These are phyloP conservation scores for Trichoderma breve DNA, from an alignment of 2,329 filamentous ascomycete species.

Conservation along the genomic window DNA sequence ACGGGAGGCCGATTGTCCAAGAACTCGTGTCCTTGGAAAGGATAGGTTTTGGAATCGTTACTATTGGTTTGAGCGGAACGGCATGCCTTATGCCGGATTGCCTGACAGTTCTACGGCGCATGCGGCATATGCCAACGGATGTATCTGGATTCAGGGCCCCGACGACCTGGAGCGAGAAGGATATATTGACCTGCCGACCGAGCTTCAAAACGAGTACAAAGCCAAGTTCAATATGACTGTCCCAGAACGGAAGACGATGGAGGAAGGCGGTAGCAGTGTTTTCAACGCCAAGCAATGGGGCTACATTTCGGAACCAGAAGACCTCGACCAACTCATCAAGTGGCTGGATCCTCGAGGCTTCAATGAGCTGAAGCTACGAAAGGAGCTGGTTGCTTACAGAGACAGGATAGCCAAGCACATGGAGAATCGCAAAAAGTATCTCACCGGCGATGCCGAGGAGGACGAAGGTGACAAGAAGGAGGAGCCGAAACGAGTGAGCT, in stretches of 20 bases:
- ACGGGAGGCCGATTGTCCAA: slow-evolving; percentile 87
- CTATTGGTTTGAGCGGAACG: slow-evolving; percentile 98
- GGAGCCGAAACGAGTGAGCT: slow-evolving; percentile 45
- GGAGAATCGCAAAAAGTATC: slow-evolving; percentile 73
- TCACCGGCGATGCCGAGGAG: slow-evolving; percentile 39
- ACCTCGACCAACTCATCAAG: slow-evolving; percentile 73
- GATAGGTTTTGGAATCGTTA: slow-evolving; percentile 98
- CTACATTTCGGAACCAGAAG: slow-evolving; percentile 78
- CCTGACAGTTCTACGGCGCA: slow-evolving; percentile 83
- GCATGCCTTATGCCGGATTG: slow-evolving; percentile 90
- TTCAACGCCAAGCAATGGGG: slow-evolving; percentile 81
- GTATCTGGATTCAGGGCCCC: slow-evolving; percentile 94
- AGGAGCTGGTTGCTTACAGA: slow-evolving; percentile 76
- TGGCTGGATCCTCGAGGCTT: slow-evolving; percentile 88
- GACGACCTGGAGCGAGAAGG: slow-evolving; percentile 83
- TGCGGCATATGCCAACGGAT: slow-evolving; percentile 88
- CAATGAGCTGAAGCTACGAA: slow-evolving; percentile 82
- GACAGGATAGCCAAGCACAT: slow-evolving; percentile 77
- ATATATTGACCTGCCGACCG: slow-evolving; percentile 74
- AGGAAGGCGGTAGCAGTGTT: slow-evolving; percentile 81
- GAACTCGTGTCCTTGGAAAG: slow-evolving; percentile 84
- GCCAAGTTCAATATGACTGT: slow-evolving; percentile 78
- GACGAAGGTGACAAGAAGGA: slow-evolving; percentile 42
- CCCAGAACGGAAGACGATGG: slow-evolving; percentile 76
- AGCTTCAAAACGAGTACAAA: slow-evolving; percentile 72